phyloP scores from a whole-genome alignment of 805 yeast genomes.

The Cyberlindnera mycetangii region DNA sequence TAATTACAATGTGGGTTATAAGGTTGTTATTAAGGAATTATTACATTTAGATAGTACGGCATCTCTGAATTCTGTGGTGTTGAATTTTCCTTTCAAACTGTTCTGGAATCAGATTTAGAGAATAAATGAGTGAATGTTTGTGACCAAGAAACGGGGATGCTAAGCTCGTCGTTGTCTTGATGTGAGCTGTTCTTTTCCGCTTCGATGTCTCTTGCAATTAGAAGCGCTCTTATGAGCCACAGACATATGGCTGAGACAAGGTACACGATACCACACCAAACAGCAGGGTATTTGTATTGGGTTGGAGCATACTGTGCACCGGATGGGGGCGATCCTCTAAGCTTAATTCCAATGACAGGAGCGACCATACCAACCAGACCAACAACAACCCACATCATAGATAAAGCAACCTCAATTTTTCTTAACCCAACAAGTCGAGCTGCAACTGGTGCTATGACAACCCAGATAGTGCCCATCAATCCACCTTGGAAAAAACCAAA shows the following conservation, averaged over 20 bases:
- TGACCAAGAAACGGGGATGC: constrained; percentile 16
- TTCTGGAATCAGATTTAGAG: constrained; percentile 11
- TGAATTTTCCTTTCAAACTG: too few relatives aligned
- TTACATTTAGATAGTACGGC: too few relatives aligned
- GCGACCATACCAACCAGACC: constrained; percentile 53
- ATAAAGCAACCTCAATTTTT: constrained; percentile 46
- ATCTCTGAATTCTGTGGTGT: too few relatives aligned
- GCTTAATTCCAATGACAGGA: constrained; percentile 56
- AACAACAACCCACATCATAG: constrained; percentile 51
- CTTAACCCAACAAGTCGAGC: constrained; percentile 53
- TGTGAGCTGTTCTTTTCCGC: constrained; percentile 26
- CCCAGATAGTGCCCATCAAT: constrained; percentile 61
- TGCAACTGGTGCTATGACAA: constrained; percentile 48
- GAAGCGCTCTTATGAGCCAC: constrained; percentile 50
- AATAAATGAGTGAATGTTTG: constrained; percentile 9
- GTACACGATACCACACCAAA: constrained; percentile 58
- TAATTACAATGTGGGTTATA: too few relatives aligned
- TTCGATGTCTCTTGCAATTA: constrained; percentile 46
- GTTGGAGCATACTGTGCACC: constrained; percentile 37
- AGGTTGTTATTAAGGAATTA: too few relatives aligned
- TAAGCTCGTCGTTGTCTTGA: constrained; percentile 29
- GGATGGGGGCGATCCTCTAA: constrained; percentile 34
- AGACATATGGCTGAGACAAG: constrained; percentile 42
- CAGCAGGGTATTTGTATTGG: constrained; percentile 50
- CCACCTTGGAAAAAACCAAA: constrained; percentile 53